These are phyloP conservation scores for Bryum argenteum DNA, from an alignment of 225 moss, liverwort and hornwort species.

Conservation along the genomic window DNA sequence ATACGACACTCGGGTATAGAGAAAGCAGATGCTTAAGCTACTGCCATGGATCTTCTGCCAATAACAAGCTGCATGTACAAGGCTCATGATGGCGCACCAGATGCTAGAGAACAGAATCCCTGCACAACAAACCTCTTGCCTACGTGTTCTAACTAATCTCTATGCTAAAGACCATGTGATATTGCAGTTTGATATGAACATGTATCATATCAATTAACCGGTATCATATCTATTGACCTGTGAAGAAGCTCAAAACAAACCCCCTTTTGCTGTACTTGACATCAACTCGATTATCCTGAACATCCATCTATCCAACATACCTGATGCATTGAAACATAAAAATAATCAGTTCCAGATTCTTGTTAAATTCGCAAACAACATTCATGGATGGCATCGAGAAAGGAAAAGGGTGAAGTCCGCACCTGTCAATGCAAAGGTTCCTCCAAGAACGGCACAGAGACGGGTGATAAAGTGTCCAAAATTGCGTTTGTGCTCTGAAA, in stretches of 20 bases:
- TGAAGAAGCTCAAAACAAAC: conserved; percentile 48
- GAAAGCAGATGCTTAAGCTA: conserved; percentile 32
- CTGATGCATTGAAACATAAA: conserved; percentile 40
- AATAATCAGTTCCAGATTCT: conserved; percentile 31
- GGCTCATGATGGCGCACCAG: conserved; percentile 34
- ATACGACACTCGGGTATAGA: conserved; percentile 14
- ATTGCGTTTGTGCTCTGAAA: conserved; percentile 79
- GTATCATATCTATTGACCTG: conserved; percentile 37
- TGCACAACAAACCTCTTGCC: conserved; percentile 35
- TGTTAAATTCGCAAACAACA: not conserved
- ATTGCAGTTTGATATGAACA: conserved; percentile 21
- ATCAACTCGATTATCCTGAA: conserved; percentile 68
- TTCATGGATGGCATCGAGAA: conserved; percentile 10
- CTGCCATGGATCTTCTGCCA: conserved; percentile 31
- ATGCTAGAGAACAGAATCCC: conserved; percentile 25
- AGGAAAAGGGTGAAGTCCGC: conserved; percentile 16
- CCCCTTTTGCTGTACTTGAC: conserved; percentile 45
- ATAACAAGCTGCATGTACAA: conserved; percentile 47
- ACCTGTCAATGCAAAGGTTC: conserved; percentile 96
- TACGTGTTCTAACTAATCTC: conserved; percentile 36
- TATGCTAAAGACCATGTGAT: conserved; percentile 39
- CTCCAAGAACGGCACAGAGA: conserved; percentile 91
- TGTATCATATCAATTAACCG: conserved; percentile 25
- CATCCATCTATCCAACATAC: conserved; percentile 97
- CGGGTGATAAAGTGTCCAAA: conserved; percentile 95